Conservation (phyloP, 2,329 filamentous ascomycete species). For the Fusarium sp. region DNA sequence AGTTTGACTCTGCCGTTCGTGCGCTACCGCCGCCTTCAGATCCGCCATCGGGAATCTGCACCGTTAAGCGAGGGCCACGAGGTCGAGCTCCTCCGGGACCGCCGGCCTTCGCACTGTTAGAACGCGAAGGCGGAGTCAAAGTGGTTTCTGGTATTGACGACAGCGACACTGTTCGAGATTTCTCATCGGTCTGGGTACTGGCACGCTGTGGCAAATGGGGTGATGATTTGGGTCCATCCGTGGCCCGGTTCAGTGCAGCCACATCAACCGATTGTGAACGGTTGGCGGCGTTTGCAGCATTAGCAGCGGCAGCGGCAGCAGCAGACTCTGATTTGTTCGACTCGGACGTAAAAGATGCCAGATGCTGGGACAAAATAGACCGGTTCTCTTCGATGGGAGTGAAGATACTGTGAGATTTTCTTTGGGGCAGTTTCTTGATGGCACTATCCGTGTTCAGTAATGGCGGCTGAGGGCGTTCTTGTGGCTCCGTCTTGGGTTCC, state of each 20-base stretch:
- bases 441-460: conserved; percentile 62
- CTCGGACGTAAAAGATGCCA: conserved; percentile 72
- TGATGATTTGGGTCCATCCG: conserved; percentile 64
- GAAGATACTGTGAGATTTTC: conserved; percentile 92
- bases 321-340: conserved; percentile 52
- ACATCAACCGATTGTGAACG: conserved; percentile 75
- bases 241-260: conserved; percentile 63
- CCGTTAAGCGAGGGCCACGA: conserved; percentile 81
- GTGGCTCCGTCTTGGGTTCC: conserved; percentile 61
- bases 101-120: conserved; percentile 75
- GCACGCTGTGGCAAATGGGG: conserved; percentile 64
- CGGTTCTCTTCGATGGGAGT: conserved; percentile 95
- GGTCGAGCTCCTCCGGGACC: conserved; percentile 75
- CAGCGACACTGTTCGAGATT: conserved; percentile 61
- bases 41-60: conserved; percentile 93
- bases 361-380: conserved; percentile 87
- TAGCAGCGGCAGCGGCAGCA: conserved; percentile 42
- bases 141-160: conserved; percentile 72
- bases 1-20: conserved; percentile 73
- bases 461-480: conserved; percentile 58
- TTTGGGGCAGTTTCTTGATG: conserved; percentile 74
- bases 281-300: conserved; percentile 46
- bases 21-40: conserved; percentile 77
- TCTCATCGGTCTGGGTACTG: conserved; percentile 59
- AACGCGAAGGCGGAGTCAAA: conserved; percentile 77